Conservation (phyloP, 306 rosid species). For the Rubus parviflorus region DNA sequence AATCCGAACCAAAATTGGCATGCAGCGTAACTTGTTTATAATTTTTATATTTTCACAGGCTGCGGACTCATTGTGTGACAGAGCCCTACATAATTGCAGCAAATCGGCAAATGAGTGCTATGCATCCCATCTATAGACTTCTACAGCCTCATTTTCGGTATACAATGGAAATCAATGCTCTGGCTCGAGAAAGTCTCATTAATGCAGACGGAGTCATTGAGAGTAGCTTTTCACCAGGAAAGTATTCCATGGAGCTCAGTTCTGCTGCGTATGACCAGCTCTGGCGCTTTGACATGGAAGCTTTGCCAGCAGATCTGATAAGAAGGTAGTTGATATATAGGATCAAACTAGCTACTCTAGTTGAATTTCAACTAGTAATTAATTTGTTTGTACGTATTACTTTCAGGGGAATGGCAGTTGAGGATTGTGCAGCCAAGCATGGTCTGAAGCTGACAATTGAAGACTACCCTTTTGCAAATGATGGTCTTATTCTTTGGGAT, state of each 20-base stretch:
- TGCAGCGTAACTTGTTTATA: neutral
- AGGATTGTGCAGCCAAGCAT: slow-evolving; percentile 34
- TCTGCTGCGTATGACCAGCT: slow-evolving; percentile 35
- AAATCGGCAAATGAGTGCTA: slow-evolving; percentile 34
- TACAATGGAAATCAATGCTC: slow-evolving; percentile 43
- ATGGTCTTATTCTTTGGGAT: slow-evolving; percentile 42
- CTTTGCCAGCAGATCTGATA: slow-evolving; percentile 44
- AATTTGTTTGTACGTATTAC: neutral
- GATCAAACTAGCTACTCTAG: neutral
- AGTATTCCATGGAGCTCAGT: slow-evolving; percentile 32
- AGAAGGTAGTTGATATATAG: slow-evolving; percentile 23
- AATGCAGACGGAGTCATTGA: slow-evolving; percentile 42
- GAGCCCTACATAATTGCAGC: slow-evolving; percentile 41
- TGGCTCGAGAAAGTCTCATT: slow-evolving; percentile 33
- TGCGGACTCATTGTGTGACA: slow-evolving; percentile 31
- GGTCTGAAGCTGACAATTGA: slow-evolving; percentile 40
- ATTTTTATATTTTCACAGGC: slow-evolving; percentile 18
- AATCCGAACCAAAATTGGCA: too few species aligned
- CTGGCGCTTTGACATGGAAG: slow-evolving; percentile 43
- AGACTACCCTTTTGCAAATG: slow-evolving; percentile 47
- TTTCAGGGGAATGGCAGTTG: slow-evolving; percentile 43
- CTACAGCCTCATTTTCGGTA: slow-evolving; percentile 45
- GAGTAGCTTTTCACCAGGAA: slow-evolving; percentile 29
- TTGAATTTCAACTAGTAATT: neutral
- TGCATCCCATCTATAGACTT: slow-evolving; percentile 42